Conservation (phyloP, 257 asterid genomes). For the Solanum clarkiae region DNA sequence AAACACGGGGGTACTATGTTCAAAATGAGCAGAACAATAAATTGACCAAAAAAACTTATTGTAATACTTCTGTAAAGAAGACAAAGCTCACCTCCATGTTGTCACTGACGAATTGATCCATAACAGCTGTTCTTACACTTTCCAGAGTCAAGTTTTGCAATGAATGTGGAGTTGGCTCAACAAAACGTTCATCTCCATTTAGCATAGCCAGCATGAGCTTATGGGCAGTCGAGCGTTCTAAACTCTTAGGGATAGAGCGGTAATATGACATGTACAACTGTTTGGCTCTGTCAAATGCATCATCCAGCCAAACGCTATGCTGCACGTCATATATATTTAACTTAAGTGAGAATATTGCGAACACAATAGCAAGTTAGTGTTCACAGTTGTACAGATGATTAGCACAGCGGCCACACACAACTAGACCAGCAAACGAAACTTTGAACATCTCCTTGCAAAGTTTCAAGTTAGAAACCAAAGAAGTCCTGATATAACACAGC, state of each 20-base stretch:
- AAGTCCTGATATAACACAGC: background rate
- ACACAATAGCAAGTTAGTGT: background rate
- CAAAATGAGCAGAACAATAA: background rate
- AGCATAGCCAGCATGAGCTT: slow-evolving; percentile 97
- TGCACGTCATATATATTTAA: slow-evolving; percentile 27
- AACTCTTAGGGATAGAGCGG: slow-evolving; percentile 93
- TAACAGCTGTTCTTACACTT: slow-evolving; percentile 86
- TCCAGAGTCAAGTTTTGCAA: slow-evolving; percentile 67
- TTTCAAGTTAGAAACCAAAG: background rate
- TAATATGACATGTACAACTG: slow-evolving; percentile 88
- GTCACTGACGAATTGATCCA: slow-evolving; percentile 82
- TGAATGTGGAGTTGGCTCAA: slow-evolving; percentile 91
- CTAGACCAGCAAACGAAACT: background rate
- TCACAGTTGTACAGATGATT: background rate
- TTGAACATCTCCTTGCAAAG: background rate
- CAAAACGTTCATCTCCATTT: slow-evolving; percentile 94
- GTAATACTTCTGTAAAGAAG: background rate
- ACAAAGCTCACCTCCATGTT: slow-evolving; percentile 79
- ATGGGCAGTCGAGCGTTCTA: slow-evolving; percentile 99
- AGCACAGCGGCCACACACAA: background rate
- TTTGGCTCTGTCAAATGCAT: slow-evolving; percentile 96
- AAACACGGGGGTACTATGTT: background rate
- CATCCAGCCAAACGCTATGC: slow-evolving; percentile 99
- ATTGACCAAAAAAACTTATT: slow-evolving; percentile 6
- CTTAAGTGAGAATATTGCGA: background rate